Base-by-base conservation (phyloP, 371 early-diverging fungal species). In the Mucor velutinosus region DNA sequence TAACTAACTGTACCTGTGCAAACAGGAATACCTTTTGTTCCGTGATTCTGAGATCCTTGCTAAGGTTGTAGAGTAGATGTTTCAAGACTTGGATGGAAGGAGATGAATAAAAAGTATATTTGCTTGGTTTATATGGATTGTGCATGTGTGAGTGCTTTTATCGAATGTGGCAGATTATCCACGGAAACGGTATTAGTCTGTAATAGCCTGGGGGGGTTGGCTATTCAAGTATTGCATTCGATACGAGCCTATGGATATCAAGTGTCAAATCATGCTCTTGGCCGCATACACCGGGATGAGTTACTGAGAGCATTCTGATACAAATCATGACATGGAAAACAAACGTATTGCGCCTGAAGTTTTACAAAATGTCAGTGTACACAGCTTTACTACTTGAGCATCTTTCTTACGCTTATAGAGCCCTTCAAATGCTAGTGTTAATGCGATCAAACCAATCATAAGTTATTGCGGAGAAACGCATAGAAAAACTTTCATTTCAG, bases 21-120 rank as follows among this genome's bases (percentile, higher is more conserved):
- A 51, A 11, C 68, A 89, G 87, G 91, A 92, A 71, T 90, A 87
- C 70, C 82, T 90, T 60, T 84, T 94, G 72, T 91, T 86, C 89
- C 93, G 93, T 60, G 98, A 97, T 67, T 85, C 88, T 70, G 98
- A 98, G 83, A 87, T 98, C 76, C 89, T 97, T 62, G 98, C 97
- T 79, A 96, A 95, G 89, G 81, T 94, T 70, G 74, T 86, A n/a
- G 78, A 76, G 61, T 65, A 77, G 73, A 67, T 43, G 58, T 3
- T 17, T 3, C 4, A 27, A 25, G 25, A 10, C 2, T 12, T 51
- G 51, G 1, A 25, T 10, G 3, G 4, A 53, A 53, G 53, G 23
- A 27, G 5, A 27, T 25, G 15, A 53, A 53, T 25, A 53, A 53
- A 53, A 53, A 19, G 15, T 17, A 17, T 41, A 0, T 41, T 23